A percentile compares a stretch with the other conserved stretches of the same genome.
These are phyloP conservation scores for Megacollybia marginata DNA, from an alignment of 768 basidiomycete genomes.

Conservation along the genomic window DNA sequence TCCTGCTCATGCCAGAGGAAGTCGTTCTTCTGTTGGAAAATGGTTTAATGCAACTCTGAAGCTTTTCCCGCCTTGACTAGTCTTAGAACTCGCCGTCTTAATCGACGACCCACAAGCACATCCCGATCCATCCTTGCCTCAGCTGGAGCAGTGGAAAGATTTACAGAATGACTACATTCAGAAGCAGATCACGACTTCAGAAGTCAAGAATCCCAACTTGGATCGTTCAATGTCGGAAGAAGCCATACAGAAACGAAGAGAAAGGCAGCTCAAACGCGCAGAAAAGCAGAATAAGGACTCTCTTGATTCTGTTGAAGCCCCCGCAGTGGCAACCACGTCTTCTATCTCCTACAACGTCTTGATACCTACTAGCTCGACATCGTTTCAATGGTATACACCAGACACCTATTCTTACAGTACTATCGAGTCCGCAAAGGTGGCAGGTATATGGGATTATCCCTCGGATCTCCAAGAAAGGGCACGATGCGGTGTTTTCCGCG, in stretches of 20 bases:
- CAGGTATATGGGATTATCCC: conserved; percentile 76
- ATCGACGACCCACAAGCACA: conserved; percentile 65
- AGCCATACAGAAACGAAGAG: conserved; percentile 65
- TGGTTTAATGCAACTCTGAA: conserved; percentile 34
- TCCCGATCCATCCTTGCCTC: conserved; percentile 34
- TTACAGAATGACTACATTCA: conserved; percentile 38
- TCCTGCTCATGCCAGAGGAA: conserved; percentile 87
- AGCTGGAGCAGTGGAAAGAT: conserved; percentile 47
- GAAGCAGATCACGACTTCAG: conserved; percentile 41
- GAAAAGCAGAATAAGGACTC: conserved; percentile 10
- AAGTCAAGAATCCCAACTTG: conserved; percentile 33
- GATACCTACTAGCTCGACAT: conserved; percentile 58
- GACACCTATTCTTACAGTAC: conserved; percentile 38
- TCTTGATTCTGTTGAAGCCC: not conserved
- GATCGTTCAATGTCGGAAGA: conserved; percentile 44
- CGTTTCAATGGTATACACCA: conserved; percentile 63
- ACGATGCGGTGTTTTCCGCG: conserved; percentile 71
- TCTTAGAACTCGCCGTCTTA: conserved; percentile 65
- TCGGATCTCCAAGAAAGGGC: conserved; percentile 58
- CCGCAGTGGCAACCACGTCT: not conserved
- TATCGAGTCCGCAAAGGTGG: conserved; percentile 51
- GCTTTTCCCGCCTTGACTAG: conserved; percentile 1
- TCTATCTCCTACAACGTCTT: conserved; percentile 41
- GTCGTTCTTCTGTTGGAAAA: conserved; percentile 81
- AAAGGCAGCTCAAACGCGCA: conserved; percentile 45